A percentile compares a stretch with the other conserved stretches of the same genome.
These are phyloP conservation scores for Colletotrichum shisoi DNA, from an alignment of 2,329 filamentous ascomycete genomes.

Conservation along the genomic window DNA sequence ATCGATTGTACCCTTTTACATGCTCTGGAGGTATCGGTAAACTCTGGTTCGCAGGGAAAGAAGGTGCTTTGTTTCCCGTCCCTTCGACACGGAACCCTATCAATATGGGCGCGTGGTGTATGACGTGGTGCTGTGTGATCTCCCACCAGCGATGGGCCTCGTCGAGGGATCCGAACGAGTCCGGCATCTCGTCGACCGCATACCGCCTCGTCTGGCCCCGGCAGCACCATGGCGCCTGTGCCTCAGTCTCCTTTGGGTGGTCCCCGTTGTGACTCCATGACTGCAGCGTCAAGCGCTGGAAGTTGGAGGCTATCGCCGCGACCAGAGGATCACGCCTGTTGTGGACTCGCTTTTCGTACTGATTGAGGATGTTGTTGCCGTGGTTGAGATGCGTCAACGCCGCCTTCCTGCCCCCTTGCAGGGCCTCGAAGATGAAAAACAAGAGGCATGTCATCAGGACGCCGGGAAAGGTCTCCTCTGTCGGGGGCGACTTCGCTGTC, in stretches of 20 bases:
- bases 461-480: conserved; percentile 6
- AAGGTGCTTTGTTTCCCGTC: conserved; percentile 16
- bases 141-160: conserved; percentile 37
- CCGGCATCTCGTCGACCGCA: conserved; percentile 34
- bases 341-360: conserved; percentile 10
- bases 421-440: conserved; percentile 54
- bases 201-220: conserved; percentile 20
- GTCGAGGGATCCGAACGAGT: conserved; percentile 17
- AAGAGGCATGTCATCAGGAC: conserved; percentile 51
- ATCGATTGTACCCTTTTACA: conserved; percentile 38
- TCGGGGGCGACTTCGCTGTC: conserved; percentile 4
- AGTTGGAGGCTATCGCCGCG: conserved; percentile 23
- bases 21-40: conserved; percentile 24
- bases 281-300: conserved; percentile 33
- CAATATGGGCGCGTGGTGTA: conserved; percentile 24
- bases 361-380: conserved; percentile 41
- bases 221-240: conserved; percentile 29
- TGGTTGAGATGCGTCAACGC: conserved; percentile 53
- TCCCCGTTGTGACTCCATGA: conserved; percentile 34
- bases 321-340: conserved; percentile 7
- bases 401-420: conserved; percentile 51
- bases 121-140: conserved; percentile 25
- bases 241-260: conserved; percentile 18
- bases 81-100: conserved; percentile 31
- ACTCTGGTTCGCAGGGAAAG: conserved; percentile 6